These are phyloP conservation scores for Zasmidium angulare DNA, from an alignment of 2,329 filamentous ascomycete species.

Conservation along the genomic window DNA sequence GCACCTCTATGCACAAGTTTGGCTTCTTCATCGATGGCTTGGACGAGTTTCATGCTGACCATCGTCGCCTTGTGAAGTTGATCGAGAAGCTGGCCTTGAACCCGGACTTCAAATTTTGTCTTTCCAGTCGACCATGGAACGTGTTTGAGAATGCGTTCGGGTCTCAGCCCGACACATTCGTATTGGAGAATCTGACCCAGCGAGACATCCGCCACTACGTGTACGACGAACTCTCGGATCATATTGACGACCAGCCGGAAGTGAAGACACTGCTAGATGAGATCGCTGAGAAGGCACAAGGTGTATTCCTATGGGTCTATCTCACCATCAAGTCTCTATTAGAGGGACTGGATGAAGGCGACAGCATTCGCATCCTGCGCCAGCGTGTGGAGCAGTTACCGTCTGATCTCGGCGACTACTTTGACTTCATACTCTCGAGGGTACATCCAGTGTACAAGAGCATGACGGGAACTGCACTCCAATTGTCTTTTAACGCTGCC, in stretches of 20 bases:
- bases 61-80: conserved; percentile 1
- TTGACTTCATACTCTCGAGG: conserved; percentile 11
- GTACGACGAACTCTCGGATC: neutral
- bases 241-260: neutral
- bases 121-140: conserved; percentile 24
- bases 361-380: conserved; percentile 10
- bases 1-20: neutral
- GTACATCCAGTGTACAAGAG: conserved; percentile 13
- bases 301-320: conserved; percentile 24
- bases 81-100: neutral
- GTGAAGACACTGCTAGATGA: neutral
- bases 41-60: conserved; percentile 18
- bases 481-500: neutral
- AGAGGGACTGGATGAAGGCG: conserved; percentile 11
- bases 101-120: conserved; percentile 20
- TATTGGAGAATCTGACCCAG: conserved; percentile 15
- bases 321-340: conserved; percentile 16
- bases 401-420: conserved; percentile 17
- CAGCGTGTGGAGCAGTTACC: conserved; percentile 8
- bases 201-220: conserved; percentile 9
- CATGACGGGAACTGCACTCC: conserved; percentile 8
- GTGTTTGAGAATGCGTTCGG: conserved; percentile 15
- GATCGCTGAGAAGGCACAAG: conserved; percentile 17
- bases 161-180: conserved; percentile 4
- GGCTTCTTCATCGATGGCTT: conserved; percentile 1